These are phyloP conservation scores for Nicotiana rustica DNA, from an alignment of 305 asterid species.

Conservation along the genomic window DNA sequence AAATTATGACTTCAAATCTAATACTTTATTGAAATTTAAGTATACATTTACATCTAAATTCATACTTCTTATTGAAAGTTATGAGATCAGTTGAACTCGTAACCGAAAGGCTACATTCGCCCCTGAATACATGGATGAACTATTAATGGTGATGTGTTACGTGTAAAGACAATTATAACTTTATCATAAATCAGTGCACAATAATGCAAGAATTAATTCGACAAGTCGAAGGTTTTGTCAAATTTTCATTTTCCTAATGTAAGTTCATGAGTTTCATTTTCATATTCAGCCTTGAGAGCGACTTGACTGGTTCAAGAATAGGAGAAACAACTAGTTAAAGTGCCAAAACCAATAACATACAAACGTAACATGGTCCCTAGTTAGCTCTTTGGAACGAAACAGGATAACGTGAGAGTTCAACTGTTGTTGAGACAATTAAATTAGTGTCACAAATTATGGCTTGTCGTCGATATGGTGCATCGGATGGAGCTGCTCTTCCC, in stretches of 20 bases:
- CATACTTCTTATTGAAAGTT: too few relatives aligned
- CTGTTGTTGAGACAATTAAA: background rate
- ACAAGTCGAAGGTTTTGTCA: background rate
- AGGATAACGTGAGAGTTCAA: background rate
- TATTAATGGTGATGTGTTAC: background rate
- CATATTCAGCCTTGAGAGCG: constrained; percentile 13
- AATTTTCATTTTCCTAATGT: constrained; percentile 11
- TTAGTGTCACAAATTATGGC: background rate
- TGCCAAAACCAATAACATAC: background rate
- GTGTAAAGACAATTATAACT: background rate
- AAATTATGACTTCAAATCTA: too few relatives aligned
- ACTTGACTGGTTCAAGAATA: background rate
- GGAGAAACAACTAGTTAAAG: background rate
- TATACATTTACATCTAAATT: too few relatives aligned
- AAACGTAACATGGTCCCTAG: constrained; percentile 10
- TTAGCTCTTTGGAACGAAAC: constrained; percentile 17
- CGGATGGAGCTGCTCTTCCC: too few relatives aligned
- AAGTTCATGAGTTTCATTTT: background rate
- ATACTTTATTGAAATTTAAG: too few relatives aligned
- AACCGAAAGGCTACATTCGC: too few relatives aligned
- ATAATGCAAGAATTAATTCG: background rate
- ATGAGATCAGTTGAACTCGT: too few relatives aligned
- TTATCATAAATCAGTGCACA: background rate
- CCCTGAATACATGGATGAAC: too few relatives aligned
- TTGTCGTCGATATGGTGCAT: background rate